phyloP scores from a whole-genome alignment of 495 filamentous ascomycete species.

The Trichoderma reesei region DNA sequence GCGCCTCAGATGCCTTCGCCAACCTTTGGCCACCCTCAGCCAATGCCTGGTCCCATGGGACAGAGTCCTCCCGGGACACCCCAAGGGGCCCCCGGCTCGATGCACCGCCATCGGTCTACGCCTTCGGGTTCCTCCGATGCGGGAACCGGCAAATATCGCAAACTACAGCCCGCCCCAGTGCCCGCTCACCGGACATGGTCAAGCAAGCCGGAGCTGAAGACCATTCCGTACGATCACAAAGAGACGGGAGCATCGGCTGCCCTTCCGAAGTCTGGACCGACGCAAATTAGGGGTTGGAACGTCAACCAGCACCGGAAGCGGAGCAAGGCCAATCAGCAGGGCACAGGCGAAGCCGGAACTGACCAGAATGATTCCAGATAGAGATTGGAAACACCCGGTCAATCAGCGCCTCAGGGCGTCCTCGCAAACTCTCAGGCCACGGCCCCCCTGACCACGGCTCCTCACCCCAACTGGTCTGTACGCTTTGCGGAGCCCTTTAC shows the following conservation, averaged over 20 bases:
- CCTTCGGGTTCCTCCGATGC: slow-evolving; percentile 13
- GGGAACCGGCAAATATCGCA: slow-evolving; percentile 30
- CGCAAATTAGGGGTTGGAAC: slow-evolving; percentile 39
- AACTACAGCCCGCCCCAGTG: slow-evolving; percentile 38
- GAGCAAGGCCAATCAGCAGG: slow-evolving; percentile 9
- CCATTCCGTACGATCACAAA: slow-evolving; percentile 38
- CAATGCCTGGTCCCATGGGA: slow-evolving; percentile 15
- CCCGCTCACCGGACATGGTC: slow-evolving; percentile 34
- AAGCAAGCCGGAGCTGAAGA: slow-evolving; percentile 33
- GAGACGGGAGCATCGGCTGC: slow-evolving; percentile 34
- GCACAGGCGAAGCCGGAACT: neutral
- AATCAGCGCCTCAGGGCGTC: neutral
- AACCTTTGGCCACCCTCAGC: neutral
- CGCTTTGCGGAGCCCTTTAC: neutral
- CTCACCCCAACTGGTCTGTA: slow-evolving; percentile 7
- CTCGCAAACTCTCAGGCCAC: neutral
- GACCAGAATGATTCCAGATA: slow-evolving; percentile 9
- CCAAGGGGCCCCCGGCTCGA: slow-evolving; percentile 10
- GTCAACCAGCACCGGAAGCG: slow-evolving; percentile 30
- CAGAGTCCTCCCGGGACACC: slow-evolving; percentile 16
- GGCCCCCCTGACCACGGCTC: neutral
- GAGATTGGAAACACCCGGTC: slow-evolving; percentile 6
- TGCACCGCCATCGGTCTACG: slow-evolving; percentile 8
- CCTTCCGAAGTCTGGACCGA: slow-evolving; percentile 36
- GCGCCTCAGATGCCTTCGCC: neutral